Evolutionary conservation across 2,329 filamentous ascomycete species (phyloP).

Genomic region (Corinectria fuckeliana): DNA sequence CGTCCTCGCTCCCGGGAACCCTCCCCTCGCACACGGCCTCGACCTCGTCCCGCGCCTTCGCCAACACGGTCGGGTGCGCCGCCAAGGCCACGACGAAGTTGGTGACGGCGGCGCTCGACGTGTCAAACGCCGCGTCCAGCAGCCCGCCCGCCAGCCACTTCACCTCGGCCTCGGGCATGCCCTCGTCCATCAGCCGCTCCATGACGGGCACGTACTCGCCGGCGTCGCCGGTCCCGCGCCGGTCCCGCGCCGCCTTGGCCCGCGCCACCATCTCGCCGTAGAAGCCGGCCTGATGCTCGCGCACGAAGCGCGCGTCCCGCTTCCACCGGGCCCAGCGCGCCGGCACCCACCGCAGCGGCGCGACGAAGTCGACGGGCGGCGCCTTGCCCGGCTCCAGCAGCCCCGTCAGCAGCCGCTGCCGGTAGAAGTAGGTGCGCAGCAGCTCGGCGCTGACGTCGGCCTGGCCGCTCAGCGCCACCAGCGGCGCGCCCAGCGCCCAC

Average conservation of each 20-base stretch:
- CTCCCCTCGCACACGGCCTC: slow-evolving; percentile 24
- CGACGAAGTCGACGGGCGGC: slow-evolving; percentile 37
- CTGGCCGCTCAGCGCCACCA: slow-evolving; percentile 34
- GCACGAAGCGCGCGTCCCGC: slow-evolving; percentile 24
- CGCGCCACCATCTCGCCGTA: slow-evolving; percentile 24
- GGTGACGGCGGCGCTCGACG: slow-evolving; percentile 25
- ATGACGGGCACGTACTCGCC: slow-evolving; percentile 21
- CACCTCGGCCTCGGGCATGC: slow-evolving; percentile 27
- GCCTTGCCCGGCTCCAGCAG: slow-evolving; percentile 36
- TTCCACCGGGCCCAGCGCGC: slow-evolving; percentile 32
- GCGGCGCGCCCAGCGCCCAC: slow-evolving; percentile 36
- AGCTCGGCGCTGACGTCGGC: slow-evolving; percentile 21
- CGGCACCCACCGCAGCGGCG: slow-evolving; percentile 29
- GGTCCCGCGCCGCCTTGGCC: slow-evolving; percentile 10
- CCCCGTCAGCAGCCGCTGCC: slow-evolving; percentile 31
- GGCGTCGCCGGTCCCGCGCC: neutral
- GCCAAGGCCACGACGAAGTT: slow-evolving; percentile 34
- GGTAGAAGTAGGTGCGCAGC: slow-evolving; percentile 26
- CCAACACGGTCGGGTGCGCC: slow-evolving; percentile 28
- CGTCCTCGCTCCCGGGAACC: slow-evolving; percentile 41
- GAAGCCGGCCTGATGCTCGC: slow-evolving; percentile 29
- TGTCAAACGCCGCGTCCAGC: slow-evolving; percentile 38
- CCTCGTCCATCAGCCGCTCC: slow-evolving; percentile 28
- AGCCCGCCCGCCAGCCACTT: slow-evolving; percentile 28
- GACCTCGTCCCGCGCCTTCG: slow-evolving; percentile 28